These are phyloP conservation scores for Salmacisia buchloeana DNA, from an alignment of 1,284 basidiomycete species.

Conservation along the genomic window DNA sequence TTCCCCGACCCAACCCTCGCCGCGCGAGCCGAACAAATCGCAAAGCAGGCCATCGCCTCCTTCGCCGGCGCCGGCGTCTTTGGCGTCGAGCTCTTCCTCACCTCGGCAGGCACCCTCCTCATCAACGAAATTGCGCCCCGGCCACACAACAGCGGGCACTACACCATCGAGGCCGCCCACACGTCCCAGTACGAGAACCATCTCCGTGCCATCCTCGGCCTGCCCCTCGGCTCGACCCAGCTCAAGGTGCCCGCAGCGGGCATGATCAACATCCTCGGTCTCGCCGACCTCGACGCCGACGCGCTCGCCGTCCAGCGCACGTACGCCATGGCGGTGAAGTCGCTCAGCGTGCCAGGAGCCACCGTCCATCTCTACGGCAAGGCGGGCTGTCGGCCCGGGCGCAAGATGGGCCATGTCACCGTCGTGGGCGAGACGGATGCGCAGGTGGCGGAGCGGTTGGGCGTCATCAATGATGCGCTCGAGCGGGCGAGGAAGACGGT, in stretches of 20 bases:
- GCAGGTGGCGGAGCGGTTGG: constrained; percentile 60
- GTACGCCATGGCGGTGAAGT: constrained; percentile 38
- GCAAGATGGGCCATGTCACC: constrained; percentile 98
- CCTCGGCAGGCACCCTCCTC: constrained; percentile 75
- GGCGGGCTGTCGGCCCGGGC: constrained; percentile 74
- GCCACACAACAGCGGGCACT: constrained; percentile 97
- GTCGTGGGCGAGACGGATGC: constrained; percentile 78
- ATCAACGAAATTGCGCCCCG: constrained; percentile 99
- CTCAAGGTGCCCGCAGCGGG: constrained; percentile 80
- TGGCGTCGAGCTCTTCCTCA: constrained; percentile 96
- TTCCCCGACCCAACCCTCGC: constrained; percentile 53
- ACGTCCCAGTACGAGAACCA: constrained; percentile 98
- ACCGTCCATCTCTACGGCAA: constrained; percentile 91
- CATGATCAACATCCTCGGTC: constrained; percentile 85
- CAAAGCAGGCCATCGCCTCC: constrained; percentile 74
- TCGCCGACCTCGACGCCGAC: constrained; percentile 44
- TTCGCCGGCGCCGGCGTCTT: constrained; percentile 87
- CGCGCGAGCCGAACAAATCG: constrained; percentile 69
- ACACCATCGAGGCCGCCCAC: constrained; percentile 96
- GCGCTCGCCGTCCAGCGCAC: constrained; percentile 43
- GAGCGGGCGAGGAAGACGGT: constrained; percentile 38
- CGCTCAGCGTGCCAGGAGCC: constrained; percentile 64
- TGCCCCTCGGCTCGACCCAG: constrained; percentile 81
- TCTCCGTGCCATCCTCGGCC: constrained; percentile 84
- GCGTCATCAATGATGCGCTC: constrained; percentile 34